Conservation (phyloP, 371 early-diverging fungal genomes). For the Mucor indicus region DNA sequence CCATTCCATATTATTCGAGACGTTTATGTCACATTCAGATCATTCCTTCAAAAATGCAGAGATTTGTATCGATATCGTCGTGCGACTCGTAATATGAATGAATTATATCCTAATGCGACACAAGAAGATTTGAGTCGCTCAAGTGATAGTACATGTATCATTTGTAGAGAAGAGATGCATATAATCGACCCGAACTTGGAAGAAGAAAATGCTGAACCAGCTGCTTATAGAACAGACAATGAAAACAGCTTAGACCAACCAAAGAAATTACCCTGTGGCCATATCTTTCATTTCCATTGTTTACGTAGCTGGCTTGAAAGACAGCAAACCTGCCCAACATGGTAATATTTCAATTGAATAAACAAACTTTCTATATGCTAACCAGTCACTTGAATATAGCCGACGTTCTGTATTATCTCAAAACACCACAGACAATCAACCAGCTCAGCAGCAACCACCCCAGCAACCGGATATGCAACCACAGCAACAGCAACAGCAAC, state of each 20-base stretch:
- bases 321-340: slow-evolving; percentile 99
- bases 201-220: slow-evolving; percentile 14
- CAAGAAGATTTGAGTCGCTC: slow-evolving; percentile 73
- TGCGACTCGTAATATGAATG: slow-evolving; percentile 94
- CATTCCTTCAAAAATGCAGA: slow-evolving; percentile 82
- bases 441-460: slow-evolving; percentile 10
- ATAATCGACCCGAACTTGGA: neutral
- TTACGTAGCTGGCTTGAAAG: slow-evolving; percentile 97
- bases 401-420: slow-evolving; percentile 51
- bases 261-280: slow-evolving; percentile 95
- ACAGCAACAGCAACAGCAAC: slow-evolving; percentile 13
- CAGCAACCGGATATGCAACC: slow-evolving; percentile 4
- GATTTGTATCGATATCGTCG: slow-evolving; percentile 88
- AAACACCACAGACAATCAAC: neutral
- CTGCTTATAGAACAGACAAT: slow-evolving; percentile 14
- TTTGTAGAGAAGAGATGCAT: slow-evolving; percentile 95
- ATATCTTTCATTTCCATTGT: slow-evolving; percentile 97
- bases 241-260: slow-evolving; percentile 61
- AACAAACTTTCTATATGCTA: too few relatives aligned
- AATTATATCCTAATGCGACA: slow-evolving; percentile 88
- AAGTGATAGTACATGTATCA: slow-evolving; percentile 91
- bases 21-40: slow-evolving; percentile 89
- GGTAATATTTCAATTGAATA: slow-evolving; percentile 25
- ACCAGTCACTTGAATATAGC: slow-evolving; percentile 17
- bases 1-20: slow-evolving; percentile 96